Base-by-base conservation (phyloP, 129 eudicot species). In the Arctium minus region DNA sequence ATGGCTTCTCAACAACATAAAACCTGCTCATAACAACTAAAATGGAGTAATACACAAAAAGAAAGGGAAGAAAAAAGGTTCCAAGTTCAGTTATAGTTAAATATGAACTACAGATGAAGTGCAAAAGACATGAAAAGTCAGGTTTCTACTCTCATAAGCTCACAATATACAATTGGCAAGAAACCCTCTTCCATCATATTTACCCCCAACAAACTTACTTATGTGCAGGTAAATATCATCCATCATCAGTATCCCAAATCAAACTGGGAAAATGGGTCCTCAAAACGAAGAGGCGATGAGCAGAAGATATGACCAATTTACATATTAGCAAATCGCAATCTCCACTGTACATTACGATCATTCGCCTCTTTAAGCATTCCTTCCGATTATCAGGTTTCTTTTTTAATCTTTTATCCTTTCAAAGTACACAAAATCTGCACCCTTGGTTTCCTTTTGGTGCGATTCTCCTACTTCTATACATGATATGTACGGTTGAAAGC, bases 381-480 rank as follows among this genome's bases (percentile, higher is more conserved):
- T 83, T 78, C 13, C n/a, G 67, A 80, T 80, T 72, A 78, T 68
- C 73, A 53, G 74, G 72, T 73, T 78, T 79, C 76, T 80, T 64
- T 35, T 17, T 60, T 60, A 60, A 29, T 60, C 68, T 56, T 48
- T 46, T 80, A 36, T 80, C 85, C 79, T 75, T 81, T 76, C 85
- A 72, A 85, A 81, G 77, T 75, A 89, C 85, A 89, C 88, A 89
- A 86, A 87, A 89, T 81, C 88, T 77, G 83, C 87, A 74, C 87
- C 85, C 50, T 76, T 72, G n/a, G 12, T 78, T 62, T 80, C 69
- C 46, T 71, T 81, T 70, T 60, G 73, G 65, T 80, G 70, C 77
- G 62, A 60, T 73, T 80, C 79, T 74, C 83, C 85, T 86, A 87
- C 60, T 79, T 76, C 85, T 87, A 68, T 87, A 79, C 86, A 89